phyloP scores from a whole-genome alignment of 1,284 basidiomycete species.

The Mixia osmundae region DNA sequence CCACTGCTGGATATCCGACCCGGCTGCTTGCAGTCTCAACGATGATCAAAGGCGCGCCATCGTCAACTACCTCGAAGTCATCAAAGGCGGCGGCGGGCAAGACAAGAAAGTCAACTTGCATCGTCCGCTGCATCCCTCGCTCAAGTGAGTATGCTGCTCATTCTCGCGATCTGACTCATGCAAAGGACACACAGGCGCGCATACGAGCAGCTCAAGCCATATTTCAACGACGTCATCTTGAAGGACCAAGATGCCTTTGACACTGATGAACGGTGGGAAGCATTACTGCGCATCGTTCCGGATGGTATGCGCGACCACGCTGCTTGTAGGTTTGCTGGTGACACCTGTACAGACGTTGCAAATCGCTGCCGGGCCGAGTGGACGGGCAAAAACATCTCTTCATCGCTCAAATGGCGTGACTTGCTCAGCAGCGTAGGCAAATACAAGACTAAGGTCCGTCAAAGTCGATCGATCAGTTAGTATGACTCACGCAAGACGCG shows the following conservation, averaged over 20 bases:
- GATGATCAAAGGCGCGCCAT: constrained; percentile 76
- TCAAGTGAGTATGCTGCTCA: constrained; percentile 31
- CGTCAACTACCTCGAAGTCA: constrained; percentile 64
- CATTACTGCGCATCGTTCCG: constrained; percentile 50
- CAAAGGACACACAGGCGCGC: constrained; percentile 15
- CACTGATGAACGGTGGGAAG: constrained; percentile 44
- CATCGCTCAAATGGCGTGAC: no score
- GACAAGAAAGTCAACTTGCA: constrained; percentile 57
- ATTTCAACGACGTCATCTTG: constrained; percentile 49
- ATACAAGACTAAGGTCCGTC: background rate
- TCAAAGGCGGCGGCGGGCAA: constrained; percentile 60
- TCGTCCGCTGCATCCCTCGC: constrained; percentile 38
- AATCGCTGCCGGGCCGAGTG: no score
- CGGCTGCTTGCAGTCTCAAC: constrained; percentile 60
- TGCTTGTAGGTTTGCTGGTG: no score
- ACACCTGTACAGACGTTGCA: no score
- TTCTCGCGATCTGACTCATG: background rate
- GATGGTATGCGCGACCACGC: constrained; percentile 19
- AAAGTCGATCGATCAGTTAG: no score
- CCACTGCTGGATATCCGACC: constrained; percentile 91
- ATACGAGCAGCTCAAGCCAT: constrained; percentile 30
- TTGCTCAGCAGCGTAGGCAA: no score
- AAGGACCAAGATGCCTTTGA: constrained; percentile 69
- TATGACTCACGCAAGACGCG: background rate
- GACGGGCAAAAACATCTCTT: background rate